Base-by-base conservation (phyloP, 2,329 filamentous ascomycete genomes). In the Lecanoromycetidae sp. region DNA sequence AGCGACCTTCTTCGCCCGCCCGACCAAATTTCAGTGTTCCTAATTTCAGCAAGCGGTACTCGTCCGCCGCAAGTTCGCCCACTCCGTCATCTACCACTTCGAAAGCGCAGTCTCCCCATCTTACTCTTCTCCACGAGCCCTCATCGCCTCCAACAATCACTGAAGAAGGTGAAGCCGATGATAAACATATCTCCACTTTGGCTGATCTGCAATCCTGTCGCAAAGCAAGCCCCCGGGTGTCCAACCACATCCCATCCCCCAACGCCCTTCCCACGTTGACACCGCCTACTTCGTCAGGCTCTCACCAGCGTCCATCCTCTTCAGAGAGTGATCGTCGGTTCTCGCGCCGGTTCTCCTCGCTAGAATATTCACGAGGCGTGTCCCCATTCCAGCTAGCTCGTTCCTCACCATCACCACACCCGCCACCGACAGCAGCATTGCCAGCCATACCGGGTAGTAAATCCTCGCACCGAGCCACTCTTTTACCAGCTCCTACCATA, bases 11-110 rank as follows among this genome's bases (percentile, higher is more conserved):
- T 7, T 51, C 49, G 3, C 39, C 42, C 19, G 37, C 45, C 20
- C 34, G 49, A 15, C 52, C 50, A 5, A 52, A 54, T 29, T 54
- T 54, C 36, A 54, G 52, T 34, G 52, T 54, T 22, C 52, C 52
- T 23, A 50, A 27, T n/a, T 52, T 52, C 29, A 52, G 49, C 36
- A 52, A 54, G 36, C 38, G 50, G 4, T 54, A 50, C 20, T 54
- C 52, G 13, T 30, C 40, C 23, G 40, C 47, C 10, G 32, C 22
- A 19, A 48, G 38, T 32, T 42, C 50, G 12, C 37, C 43, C 26
- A 23, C 42, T 7, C 39, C 34, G 17, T 42, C 42, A n/a, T 15
- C 32, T 23, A 30, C 46, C 5, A 34, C 25, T 12, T 38, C 32
- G 15, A 43, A 29, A 20, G n/a, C 39, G 33, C 37, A 46, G 35